A percentile compares a stretch with the other conserved stretches of the same genome.
These are phyloP conservation scores for Porogramme epimiltina DNA, from an alignment of 1,284 basidiomycete genomes.

Conservation along the genomic window DNA sequence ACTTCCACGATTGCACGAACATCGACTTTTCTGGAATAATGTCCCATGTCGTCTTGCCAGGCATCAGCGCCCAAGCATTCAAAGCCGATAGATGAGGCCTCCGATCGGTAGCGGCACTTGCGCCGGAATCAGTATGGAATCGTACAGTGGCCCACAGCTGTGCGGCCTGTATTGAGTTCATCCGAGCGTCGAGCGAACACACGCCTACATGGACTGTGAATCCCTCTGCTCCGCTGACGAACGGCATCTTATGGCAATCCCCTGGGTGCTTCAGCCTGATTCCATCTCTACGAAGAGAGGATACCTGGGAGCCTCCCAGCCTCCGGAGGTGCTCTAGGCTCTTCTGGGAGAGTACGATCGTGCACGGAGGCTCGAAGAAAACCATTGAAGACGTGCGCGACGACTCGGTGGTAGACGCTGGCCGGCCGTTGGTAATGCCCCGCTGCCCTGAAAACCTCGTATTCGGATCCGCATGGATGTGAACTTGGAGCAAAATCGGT, in stretches of 20 bases:
- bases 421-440: no score
- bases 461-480: slow-evolving; percentile 9
- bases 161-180: slow-evolving; percentile 1
- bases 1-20: slow-evolving; percentile 18
- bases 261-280: slow-evolving; percentile 11
- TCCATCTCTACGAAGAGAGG: slow-evolving; percentile 10
- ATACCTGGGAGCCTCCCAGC: slow-evolving; percentile 7
- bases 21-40: slow-evolving; percentile 14
- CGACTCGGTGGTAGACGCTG: not conserved
- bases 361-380: slow-evolving; percentile 21
- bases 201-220: slow-evolving; percentile 19
- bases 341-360: slow-evolving; percentile 4
- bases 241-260: slow-evolving; percentile 12
- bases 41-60: not conserved
- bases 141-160: slow-evolving; percentile 18
- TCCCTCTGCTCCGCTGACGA: slow-evolving; percentile 13
- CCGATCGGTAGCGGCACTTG: no score
- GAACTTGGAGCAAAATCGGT: not conserved
- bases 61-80: no score
- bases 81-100: no score
- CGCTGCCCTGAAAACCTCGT: not conserved
- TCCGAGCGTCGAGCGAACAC: slow-evolving; percentile 13
- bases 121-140: slow-evolving; percentile 12
- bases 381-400: slow-evolving; percentile 4
- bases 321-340: not conserved